These are phyloP conservation scores for Forsythia suspensa DNA, from an alignment of 257 asterid species.

Conservation along the genomic window DNA sequence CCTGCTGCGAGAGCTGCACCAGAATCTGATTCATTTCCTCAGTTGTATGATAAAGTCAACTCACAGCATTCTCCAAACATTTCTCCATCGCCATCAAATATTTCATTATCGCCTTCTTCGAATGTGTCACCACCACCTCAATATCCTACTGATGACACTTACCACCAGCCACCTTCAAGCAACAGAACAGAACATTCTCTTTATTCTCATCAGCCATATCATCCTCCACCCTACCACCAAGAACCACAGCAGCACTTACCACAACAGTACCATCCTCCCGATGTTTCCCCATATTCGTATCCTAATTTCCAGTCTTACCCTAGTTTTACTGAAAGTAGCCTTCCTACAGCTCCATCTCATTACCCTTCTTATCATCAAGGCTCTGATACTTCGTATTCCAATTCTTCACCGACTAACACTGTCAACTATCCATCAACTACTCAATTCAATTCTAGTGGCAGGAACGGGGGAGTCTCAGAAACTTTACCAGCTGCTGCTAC, in stretches of 20 bases:
- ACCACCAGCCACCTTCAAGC: slow-evolving; percentile 46
- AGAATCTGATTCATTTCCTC: slow-evolving; percentile 24
- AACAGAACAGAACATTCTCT: slow-evolving; percentile 41
- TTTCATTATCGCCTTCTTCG: slow-evolving; percentile 28
- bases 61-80: slow-evolving; percentile 40
- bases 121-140: slow-evolving; percentile 38
- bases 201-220: slow-evolving; percentile 48
- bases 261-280: slow-evolving; percentile 57
- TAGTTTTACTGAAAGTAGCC: slow-evolving; percentile 71
- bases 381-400: slow-evolving; percentile 50
- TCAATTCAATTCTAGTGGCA: slow-evolving; percentile 44
- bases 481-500: slow-evolving; percentile 39
- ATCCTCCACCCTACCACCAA: slow-evolving; percentile 49
- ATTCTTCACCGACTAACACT: slow-evolving; percentile 39
- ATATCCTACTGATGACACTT: slow-evolving; percentile 22
- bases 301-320: slow-evolving; percentile 88
- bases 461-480: slow-evolving; percentile 45
- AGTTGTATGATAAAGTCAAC: slow-evolving; percentile 28
- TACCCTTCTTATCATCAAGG: slow-evolving; percentile 67
- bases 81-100: slow-evolving; percentile 42
- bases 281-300: slow-evolving; percentile 38
- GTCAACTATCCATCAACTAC: slow-evolving; percentile 44
- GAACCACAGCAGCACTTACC: slow-evolving; percentile 48
- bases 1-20: neutral
- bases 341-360: slow-evolving; percentile 69